Evolutionary conservation across 495 filamentous ascomycete species (phyloP), one percentile per base, ranked within the genome.

Genomic region (Cercophora samala): DNA sequence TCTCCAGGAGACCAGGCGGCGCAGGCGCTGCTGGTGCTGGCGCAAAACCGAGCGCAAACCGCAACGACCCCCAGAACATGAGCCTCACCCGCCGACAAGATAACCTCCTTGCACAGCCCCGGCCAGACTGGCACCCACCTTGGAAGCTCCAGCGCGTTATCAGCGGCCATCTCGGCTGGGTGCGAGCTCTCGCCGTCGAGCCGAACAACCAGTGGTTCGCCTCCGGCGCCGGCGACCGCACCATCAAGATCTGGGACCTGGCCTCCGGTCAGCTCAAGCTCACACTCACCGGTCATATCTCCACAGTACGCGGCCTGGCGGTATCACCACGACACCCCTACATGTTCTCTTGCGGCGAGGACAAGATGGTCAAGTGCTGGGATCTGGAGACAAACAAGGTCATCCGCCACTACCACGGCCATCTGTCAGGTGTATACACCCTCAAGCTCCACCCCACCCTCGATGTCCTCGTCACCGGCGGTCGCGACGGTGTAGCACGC

Each of bases 281-380:
- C 61, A 98, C 96, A 2, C 81, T 99, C 29, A 99, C 96, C 2
- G 96, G 96, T 26, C 96, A 99, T 77, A 99, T 99, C 67, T 96
- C 92, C 53, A 96, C 94, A 6, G 96, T 99, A 18, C 89, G 96
- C 58, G 96, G 96, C 6, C 82, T 99, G 60, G 96, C 94, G 0
- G 91, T 99, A 6, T 97, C 93, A 3, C 91, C 93, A 18, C 83
- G 96, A 61, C 96, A 99, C 77, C 96, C 96, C 2, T 99, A 99
- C 75, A 85, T 99, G 42, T 99, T 98, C 78, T 96, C 92, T 17
- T 98, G 96, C 71, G 96, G 91, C 62, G 96, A 99, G 78, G 96
- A 99, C 77, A 99, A 99, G 85, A 97, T 97, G 93, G 96, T 99
- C 46, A 98, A 98, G 79, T 98, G 96, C 81, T 99, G 96, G 96